Evolutionary conservation across 2,329 filamentous ascomycete genomes (phyloP), one percentile per base, ranked within the genome.

Genomic region (Aspergillus pseudoviridinutans): DNA sequence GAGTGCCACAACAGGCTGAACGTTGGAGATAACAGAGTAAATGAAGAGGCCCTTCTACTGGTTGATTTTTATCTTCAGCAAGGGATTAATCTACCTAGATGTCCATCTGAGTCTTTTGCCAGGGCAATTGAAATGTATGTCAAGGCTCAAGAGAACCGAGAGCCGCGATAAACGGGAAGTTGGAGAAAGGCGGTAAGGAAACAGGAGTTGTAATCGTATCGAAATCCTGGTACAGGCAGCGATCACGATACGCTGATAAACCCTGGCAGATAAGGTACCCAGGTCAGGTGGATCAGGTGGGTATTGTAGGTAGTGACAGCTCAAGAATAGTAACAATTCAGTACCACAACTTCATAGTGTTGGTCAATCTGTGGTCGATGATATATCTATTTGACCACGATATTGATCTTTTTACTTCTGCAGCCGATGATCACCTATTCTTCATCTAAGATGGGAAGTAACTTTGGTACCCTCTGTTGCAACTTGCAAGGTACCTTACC

Each of bases 1-100:
- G 41, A 54, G 44, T 50, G 53, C 44, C 50, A 55, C 54, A 14
- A 42, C 51, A 51, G 38, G 22, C 44, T 47, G 44, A 27, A 47
- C 14, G 22, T 7, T 47, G 12, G 14, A 25, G 44, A 47, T 47
- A 47, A 47, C 44, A 25, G 44, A 14, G 44, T 10, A 27, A 47
- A 47, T n/a, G 22, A 47, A 14, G 24, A 25, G 44, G 44, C 44
- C 25, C 22, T 47, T 12, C 44, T 47, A 47, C 44, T 24, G 24
- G 44, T 27, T 47, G 24, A 7, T 17, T 25, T 25, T 27, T 14
- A 27, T 20, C 42, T 54, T 50, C 53, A 55, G 46, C 49, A 55
- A 55, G 46, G 46, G 46, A 50, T 50, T n/a, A 38, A 32, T 50
- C 28, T 38, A 50, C 20, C 29, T 54, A 41, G 4, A 24, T 47